These are phyloP conservation scores for Auricularia sp. DNA, from an alignment of 768 basidiomycete genomes.

Conservation along the genomic window DNA sequence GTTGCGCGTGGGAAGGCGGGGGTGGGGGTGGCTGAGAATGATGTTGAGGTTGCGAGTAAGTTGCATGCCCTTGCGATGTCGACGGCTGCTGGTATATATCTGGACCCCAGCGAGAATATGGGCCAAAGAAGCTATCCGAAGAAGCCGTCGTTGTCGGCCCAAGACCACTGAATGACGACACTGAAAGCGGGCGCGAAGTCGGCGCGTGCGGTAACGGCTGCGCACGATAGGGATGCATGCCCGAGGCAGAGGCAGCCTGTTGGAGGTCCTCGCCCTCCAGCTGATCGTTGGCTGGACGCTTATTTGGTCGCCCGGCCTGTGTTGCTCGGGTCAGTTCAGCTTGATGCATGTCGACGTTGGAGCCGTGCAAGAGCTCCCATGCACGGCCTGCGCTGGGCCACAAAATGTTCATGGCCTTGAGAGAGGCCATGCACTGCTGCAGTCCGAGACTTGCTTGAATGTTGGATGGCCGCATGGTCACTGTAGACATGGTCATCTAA, in stretches of 20 bases:
- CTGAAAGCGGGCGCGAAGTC: not conserved
- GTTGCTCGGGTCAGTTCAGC: not conserved
- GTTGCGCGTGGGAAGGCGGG: not conserved
- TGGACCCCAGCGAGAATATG: not conserved
- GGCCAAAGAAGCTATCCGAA: not conserved
- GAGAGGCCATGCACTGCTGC: conserved; percentile 49
- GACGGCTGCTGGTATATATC: not conserved
- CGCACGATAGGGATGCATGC: not conserved
- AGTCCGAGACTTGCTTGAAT: conserved; percentile 60
- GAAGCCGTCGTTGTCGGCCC: not conserved
- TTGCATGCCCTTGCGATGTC: not conserved
- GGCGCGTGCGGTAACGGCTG: not conserved
- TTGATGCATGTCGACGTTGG: conserved; percentile 34
- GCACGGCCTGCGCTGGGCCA: conserved; percentile 66
- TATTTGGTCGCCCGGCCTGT: not conserved
- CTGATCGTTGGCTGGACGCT: not conserved
- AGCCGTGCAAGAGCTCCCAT: conserved; percentile 58
- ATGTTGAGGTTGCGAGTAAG: not conserved
- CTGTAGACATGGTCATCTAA: conserved; percentile 26
- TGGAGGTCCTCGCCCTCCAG: not conserved
- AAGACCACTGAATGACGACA: not conserved
- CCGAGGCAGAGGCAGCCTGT: not conserved
- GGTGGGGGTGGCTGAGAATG: not conserved
- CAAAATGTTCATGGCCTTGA: conserved; percentile 63
- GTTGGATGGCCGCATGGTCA: conserved; percentile 61